phyloP scores from a whole-genome alignment of 768 basidiomycete species.

The Russula sp. region DNA sequence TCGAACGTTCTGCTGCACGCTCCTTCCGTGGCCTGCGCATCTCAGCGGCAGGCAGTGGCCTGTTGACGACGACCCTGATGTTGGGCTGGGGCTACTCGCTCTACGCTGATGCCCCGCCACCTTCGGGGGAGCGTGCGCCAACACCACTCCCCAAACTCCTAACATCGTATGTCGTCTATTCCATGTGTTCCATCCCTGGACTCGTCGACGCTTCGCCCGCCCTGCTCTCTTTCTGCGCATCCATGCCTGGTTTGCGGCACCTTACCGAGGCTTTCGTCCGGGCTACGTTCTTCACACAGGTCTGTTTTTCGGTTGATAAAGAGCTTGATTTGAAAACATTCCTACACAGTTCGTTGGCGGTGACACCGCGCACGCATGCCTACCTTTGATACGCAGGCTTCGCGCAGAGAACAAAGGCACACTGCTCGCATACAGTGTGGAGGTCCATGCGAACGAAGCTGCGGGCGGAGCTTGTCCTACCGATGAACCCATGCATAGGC shows the following conservation, averaged over 20 bases:
- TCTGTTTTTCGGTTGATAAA: slow-evolving; percentile 26
- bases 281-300: slow-evolving; percentile 81
- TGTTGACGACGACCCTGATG: slow-evolving; percentile 15
- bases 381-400: slow-evolving; percentile 56
- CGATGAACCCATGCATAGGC: slow-evolving; percentile 41
- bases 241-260: slow-evolving; percentile 52
- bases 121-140: slow-evolving; percentile 8
- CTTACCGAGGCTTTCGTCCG: slow-evolving; percentile 65
- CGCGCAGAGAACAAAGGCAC: slow-evolving; percentile 64
- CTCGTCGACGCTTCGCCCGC: slow-evolving; percentile 71
- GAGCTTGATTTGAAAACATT: background rate
- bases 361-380: slow-evolving; percentile 62
- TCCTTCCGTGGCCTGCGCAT: slow-evolving; percentile 2
- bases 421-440: slow-evolving; percentile 79
- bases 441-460: slow-evolving; percentile 61
- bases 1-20: background rate
- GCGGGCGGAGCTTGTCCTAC: slow-evolving; percentile 27
- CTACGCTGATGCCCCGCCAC: slow-evolving; percentile 24
- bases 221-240: slow-evolving; percentile 49
- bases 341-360: slow-evolving; percentile 75
- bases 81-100: slow-evolving; percentile 14
- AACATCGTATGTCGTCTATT: slow-evolving; percentile 76
- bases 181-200: slow-evolving; percentile 66
- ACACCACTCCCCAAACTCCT: slow-evolving; percentile 35
- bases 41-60: slow-evolving; percentile 11